These are phyloP conservation scores for Neonectria ditissima DNA, from an alignment of 2,329 filamentous ascomycete genomes.

Conservation along the genomic window DNA sequence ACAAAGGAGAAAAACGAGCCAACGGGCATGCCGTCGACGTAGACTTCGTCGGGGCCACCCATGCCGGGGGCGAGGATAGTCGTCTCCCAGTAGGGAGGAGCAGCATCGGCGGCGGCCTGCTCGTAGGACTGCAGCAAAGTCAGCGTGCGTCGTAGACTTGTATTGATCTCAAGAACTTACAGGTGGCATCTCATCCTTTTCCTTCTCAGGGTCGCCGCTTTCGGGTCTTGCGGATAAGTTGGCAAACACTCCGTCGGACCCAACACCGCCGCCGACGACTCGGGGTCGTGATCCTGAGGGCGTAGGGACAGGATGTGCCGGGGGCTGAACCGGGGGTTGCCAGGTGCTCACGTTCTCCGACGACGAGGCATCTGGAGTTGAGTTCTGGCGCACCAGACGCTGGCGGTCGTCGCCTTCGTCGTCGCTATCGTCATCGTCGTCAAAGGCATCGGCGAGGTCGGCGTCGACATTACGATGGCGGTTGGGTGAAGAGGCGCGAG, in stretches of 20 bases:
- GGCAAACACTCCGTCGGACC: slow-evolving; percentile 94
- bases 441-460: slow-evolving; percentile 93
- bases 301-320: slow-evolving; percentile 31
- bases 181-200: slow-evolving; percentile 90
- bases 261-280: slow-evolving; percentile 78
- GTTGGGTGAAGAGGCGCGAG: slow-evolving; percentile 73
- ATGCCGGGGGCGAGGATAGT: slow-evolving; percentile 95
- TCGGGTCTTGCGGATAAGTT: slow-evolving; percentile 94
- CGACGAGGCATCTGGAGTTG: slow-evolving; percentile 44
- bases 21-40: slow-evolving; percentile 94
- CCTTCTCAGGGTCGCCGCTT: slow-evolving; percentile 78
- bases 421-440: slow-evolving; percentile 81
- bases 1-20: slow-evolving; percentile 88
- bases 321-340: slow-evolving; percentile 28
- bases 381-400: slow-evolving; percentile 80
- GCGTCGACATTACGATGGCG: slow-evolving; percentile 70
- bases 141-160: slow-evolving; percentile 44
- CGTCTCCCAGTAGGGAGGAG: slow-evolving; percentile 98
- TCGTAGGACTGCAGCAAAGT: slow-evolving; percentile 82
- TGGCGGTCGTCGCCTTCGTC: slow-evolving; percentile 83
- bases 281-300: slow-evolving; percentile 55
- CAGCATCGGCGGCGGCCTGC: slow-evolving; percentile 95
- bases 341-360: slow-evolving; percentile 36
- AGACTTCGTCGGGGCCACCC: slow-evolving; percentile 92
- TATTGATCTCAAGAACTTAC: slow-evolving; percentile 66